Percentiles rank a stretch among this genome's conserved stretches.
Conservation (phyloP, 2,329 filamentous ascomycete genomes). For the Xylariaceae sp. region DNA sequence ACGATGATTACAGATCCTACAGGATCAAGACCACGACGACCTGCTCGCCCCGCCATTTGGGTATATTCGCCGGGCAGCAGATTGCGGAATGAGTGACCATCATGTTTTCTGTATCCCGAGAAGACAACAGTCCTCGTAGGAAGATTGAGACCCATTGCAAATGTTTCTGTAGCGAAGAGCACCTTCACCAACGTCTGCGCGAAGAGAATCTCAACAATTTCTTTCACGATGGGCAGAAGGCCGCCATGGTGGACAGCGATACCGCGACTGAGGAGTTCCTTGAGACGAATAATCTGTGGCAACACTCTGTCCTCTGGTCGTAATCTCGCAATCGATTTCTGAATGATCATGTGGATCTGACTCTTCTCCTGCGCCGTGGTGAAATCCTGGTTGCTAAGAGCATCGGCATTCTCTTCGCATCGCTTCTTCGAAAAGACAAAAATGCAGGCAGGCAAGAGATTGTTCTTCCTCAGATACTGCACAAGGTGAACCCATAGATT, state of each 20-base stretch:
- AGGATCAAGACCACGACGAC: constrained; percentile 85
- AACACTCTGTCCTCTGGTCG: constrained; percentile 85
- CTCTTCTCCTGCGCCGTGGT: constrained; percentile 93
- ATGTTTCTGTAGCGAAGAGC: constrained; percentile 95
- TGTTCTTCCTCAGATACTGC: constrained; percentile 83
- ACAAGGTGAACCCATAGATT: constrained; percentile 97
- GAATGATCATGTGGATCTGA: constrained; percentile 94
- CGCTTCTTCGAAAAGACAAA: constrained; percentile 99
- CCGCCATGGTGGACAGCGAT: constrained; percentile 97
- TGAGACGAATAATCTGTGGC: constrained; percentile 86
- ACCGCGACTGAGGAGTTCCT: constrained; percentile 81
- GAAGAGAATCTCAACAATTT: constrained; percentile 95
- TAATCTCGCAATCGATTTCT: constrained; percentile 86
- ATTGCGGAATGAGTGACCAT: constrained; percentile 88
- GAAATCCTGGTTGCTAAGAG: constrained; percentile 91
- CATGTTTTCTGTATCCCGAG: constrained; percentile 94
- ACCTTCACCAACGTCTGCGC: constrained; percentile 94
- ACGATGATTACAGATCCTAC: constrained; percentile 96
- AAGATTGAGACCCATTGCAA: constrained; percentile 96
- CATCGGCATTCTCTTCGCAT: constrained; percentile 95
- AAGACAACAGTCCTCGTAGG: constrained; percentile 97
- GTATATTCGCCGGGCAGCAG: constrained; percentile 94
- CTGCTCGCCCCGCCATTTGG: constrained; percentile 95
- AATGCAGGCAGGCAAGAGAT: constrained; percentile 86
- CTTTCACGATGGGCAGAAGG: constrained; percentile 92